Evolutionary conservation across 495 filamentous ascomycete genomes (phyloP), one percentile per base, ranked within the genome.

Genomic region (Aspergillus heteromorphus): DNA sequence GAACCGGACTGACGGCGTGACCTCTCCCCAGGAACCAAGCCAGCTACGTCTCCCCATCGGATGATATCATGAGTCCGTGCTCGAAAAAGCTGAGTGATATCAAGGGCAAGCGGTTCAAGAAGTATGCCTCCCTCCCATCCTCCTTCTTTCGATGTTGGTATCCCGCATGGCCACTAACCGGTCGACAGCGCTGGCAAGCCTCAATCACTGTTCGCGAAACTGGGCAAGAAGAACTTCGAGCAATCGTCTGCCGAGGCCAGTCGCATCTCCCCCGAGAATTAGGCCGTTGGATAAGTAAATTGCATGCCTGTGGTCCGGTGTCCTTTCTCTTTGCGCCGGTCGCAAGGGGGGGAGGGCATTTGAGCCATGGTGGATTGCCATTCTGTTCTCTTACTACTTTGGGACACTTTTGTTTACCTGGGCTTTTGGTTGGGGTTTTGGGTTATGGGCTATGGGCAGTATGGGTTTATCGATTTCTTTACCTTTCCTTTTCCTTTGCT

Each of bases 11-110:
- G n/a, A 41, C 45, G 34, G n/a, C 49, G 1, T 2, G 7, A 29
- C 31, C 50, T n/a, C 19, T 6, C 13, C 1, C 20, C 40, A 77
- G 75, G 19, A 61, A 70, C 45, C 75, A 83, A 51, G 80, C 83
- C 62, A 73, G 80, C 54, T 97, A 95, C 73, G 75, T 96, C 65
- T 93, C 88, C n/a, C 92, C 92, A 0, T 93, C 89, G 10, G 92
- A 97, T 65, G 87, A 83, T 66, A 89, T 97, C 72, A 87, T 95
- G 87, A 91, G 87, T 56, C 92, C 92, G 14, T 92, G 89, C 70
- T 91, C 89, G n/a, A 86, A 88, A 72, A 97, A 97, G 73, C 72
- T 97, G 62, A 86, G 77, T 49, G 85, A 87, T 43, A 83, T 92
- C 66, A 90, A 91, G 75, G 87, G 82, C 66, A 92, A 92, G 78